phyloP scores from a whole-genome alignment of 768 basidiomycete genomes.

The Boletus rubroflammeus region DNA sequence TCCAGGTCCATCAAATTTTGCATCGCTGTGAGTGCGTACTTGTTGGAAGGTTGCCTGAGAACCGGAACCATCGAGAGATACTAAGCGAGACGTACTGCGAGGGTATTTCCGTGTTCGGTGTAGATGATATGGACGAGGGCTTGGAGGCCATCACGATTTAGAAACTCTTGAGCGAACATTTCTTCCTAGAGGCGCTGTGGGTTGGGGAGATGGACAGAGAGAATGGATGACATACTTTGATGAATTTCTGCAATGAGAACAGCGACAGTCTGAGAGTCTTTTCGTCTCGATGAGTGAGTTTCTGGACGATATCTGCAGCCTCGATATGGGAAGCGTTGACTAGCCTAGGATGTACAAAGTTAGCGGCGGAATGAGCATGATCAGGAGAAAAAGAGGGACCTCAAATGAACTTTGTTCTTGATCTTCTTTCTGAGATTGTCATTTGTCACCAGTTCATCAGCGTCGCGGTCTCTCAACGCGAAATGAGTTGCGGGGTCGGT shows the following conservation, averaged over 20 bases:
- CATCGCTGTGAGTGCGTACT: slow-evolving; percentile 85
- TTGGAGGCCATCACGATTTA: slow-evolving; percentile 64
- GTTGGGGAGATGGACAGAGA: neutral
- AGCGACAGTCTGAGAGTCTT: slow-evolving; percentile 62
- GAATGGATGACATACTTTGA: slow-evolving; percentile 49
- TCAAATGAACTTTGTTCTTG: slow-evolving; percentile 70
- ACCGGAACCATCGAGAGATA: neutral
- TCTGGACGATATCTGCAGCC: slow-evolving; percentile 71
- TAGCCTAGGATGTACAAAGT: slow-evolving; percentile 44
- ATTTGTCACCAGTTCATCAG: slow-evolving; percentile 79
- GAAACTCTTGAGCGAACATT: slow-evolving; percentile 75
- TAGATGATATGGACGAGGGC: slow-evolving; percentile 71
- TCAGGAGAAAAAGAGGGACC: slow-evolving; percentile 42
- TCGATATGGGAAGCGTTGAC: slow-evolving; percentile 79
- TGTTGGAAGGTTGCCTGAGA: slow-evolving; percentile 10
- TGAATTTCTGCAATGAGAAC: slow-evolving; percentile 76
- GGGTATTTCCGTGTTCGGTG: slow-evolving; percentile 70
- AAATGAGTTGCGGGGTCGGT: slow-evolving; percentile 68
- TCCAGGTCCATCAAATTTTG: slow-evolving; percentile 87
- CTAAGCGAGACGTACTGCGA: slow-evolving; percentile 55
- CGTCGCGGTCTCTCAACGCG: slow-evolving; percentile 73
- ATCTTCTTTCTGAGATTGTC: slow-evolving; percentile 84
- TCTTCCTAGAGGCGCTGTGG: slow-evolving; percentile 57
- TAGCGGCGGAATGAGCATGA: neutral
- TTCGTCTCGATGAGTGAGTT: slow-evolving; percentile 58